Conservation (phyloP, 352 stramenopile species). For the Globisporangium iwayamae region DNA sequence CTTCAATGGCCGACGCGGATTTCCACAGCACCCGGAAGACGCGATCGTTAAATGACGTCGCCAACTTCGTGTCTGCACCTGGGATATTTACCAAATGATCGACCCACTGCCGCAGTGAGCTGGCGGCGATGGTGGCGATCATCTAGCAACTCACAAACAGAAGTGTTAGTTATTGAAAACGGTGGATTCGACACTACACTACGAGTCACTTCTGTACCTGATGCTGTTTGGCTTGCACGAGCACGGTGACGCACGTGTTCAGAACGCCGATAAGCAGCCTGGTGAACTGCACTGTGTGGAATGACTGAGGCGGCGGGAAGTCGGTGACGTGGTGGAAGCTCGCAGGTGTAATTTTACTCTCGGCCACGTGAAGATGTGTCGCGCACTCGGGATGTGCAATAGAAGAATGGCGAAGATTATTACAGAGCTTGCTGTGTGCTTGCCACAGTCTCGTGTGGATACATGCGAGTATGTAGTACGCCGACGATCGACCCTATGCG, state of each 20-base stretch:
- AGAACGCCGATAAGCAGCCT: constrained; percentile 44
- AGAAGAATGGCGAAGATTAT: constrained; percentile 9
- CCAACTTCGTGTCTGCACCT: constrained; percentile 46
- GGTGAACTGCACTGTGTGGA: constrained; percentile 42
- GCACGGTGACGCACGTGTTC: constrained; percentile 35
- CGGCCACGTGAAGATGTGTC: neutral
- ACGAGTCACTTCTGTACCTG: constrained; percentile 19
- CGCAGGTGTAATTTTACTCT: constrained; percentile 15
- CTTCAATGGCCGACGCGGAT: constrained; percentile 36
- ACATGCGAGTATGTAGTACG: constrained; percentile 38
- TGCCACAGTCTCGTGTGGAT: constrained; percentile 56
- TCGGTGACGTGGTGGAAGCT: constrained; percentile 23
- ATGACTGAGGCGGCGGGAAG: constrained; percentile 38
- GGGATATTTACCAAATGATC: constrained; percentile 36
- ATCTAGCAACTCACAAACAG: constrained; percentile 13
- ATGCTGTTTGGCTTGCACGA: constrained; percentile 28
- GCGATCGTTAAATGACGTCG: constrained; percentile 58
- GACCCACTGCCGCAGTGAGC: constrained; percentile 45
- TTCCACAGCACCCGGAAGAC: constrained; percentile 75
- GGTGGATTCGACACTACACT: neutral
- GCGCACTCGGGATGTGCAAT: constrained; percentile 2
- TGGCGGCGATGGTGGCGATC: constrained; percentile 22
- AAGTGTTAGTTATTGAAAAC: neutral
- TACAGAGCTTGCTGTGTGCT: constrained; percentile 25
- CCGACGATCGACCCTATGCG: constrained; percentile 15